These are phyloP conservation scores for Phytophthora meadii DNA, from an alignment of 352 stramenopile species.

Conservation along the genomic window DNA sequence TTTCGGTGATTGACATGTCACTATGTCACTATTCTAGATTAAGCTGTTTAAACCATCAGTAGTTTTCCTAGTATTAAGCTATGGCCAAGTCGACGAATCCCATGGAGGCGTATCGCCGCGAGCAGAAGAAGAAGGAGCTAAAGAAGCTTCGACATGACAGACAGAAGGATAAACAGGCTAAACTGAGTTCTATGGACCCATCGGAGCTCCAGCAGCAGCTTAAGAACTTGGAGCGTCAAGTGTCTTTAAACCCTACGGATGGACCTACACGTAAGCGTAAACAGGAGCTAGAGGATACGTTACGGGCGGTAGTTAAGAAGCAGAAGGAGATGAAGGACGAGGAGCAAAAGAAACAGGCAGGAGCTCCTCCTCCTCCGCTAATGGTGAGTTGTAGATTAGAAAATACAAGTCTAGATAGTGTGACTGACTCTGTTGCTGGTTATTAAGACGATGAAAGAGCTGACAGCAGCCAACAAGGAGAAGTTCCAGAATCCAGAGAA, in stretches of 20 bases:
- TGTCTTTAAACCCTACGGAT: slow-evolving; percentile 66
- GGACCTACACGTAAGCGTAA: slow-evolving; percentile 77
- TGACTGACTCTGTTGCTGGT: slow-evolving; percentile 12
- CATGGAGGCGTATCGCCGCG: slow-evolving; percentile 75
- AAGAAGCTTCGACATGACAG: slow-evolving; percentile 77
- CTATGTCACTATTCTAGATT: slow-evolving; percentile 4
- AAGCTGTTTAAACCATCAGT: too few relatives aligned
- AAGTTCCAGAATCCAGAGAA: slow-evolving; percentile 83
- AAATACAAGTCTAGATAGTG: not conserved
- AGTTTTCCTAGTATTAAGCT: not conserved
- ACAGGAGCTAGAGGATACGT: slow-evolving; percentile 79
- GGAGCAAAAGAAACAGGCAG: slow-evolving; percentile 41
- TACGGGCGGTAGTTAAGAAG: slow-evolving; percentile 74
- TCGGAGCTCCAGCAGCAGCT: slow-evolving; percentile 64
- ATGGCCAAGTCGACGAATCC: slow-evolving; percentile 76
- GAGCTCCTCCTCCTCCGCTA: slow-evolving; percentile 31
- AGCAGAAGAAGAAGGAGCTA: slow-evolving; percentile 89
- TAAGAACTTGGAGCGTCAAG: slow-evolving; percentile 70
- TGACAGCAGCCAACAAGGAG: slow-evolving; percentile 61
- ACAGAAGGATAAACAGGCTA: slow-evolving; percentile 65
- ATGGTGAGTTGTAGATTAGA: slow-evolving; percentile 32
- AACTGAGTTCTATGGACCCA: slow-evolving; percentile 64
- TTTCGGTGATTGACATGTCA: not conserved
- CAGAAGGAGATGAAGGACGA: slow-evolving; percentile 67
- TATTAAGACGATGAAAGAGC: slow-evolving; percentile 56